Conservation (phyloP, 2,329 filamentous ascomycete genomes). For the Trichophyton verrucosum region DNA sequence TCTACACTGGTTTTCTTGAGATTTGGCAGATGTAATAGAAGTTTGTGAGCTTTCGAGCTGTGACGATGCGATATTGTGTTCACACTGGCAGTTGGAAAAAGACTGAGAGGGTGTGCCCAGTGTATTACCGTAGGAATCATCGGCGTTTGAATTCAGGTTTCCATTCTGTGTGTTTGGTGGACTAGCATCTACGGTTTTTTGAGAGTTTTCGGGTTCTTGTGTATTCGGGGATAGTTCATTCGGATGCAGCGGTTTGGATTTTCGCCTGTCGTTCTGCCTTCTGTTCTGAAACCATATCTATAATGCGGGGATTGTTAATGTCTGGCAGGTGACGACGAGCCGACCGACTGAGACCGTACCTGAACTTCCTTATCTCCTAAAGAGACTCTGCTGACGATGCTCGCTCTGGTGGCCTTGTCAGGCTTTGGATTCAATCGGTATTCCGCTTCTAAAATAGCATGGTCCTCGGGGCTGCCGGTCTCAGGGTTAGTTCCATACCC, state of each 20-base stretch:
- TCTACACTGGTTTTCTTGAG: neutral
- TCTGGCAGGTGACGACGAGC: neutral
- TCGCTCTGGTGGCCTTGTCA: conserved; percentile 73
- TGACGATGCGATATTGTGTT: neutral
- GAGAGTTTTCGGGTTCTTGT: neutral
- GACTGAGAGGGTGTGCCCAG: neutral
- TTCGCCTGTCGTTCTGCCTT: conserved; percentile 81
- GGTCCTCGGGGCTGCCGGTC: conserved; percentile 62
- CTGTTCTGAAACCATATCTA: conserved; percentile 98
- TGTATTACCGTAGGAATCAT: neutral
- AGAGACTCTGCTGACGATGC: conserved; percentile 72
- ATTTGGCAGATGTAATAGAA: neutral
- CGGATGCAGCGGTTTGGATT: conserved; percentile 53
- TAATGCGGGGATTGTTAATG: neutral
- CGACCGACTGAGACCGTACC: conserved; percentile 43
- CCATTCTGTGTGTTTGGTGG: neutral
- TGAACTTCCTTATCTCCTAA: conserved; percentile 94
- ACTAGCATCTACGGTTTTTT: neutral
- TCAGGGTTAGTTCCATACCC: conserved; percentile 9
- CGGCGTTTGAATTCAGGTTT: neutral
- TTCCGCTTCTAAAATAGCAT: conserved; percentile 73
- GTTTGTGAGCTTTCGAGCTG: neutral
- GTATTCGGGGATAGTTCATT: neutral
- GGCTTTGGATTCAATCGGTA: conserved; percentile 80
- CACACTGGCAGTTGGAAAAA: neutral